Evolutionary conservation across 139 green algal genomes (phyloP), one percentile per base, ranked within the genome.

Genomic region (Coelastrella sp.): DNA sequence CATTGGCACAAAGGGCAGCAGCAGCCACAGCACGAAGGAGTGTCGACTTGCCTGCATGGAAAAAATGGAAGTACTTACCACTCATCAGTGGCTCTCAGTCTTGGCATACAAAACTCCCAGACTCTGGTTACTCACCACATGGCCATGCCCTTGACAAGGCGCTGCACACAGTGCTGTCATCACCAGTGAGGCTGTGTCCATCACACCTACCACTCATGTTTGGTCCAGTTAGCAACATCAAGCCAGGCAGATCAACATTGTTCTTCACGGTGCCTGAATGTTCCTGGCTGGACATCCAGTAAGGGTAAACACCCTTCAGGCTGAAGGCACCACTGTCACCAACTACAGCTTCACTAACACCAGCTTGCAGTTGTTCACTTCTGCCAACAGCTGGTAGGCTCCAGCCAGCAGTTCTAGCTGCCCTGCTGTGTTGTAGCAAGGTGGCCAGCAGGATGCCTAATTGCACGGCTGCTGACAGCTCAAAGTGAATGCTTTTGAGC

Each of bases 21-120:
- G 96, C 94, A 25, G 84, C 89, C 2, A 94, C 74, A 1, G 84
- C 89, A 23, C 97, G 94, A 51, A 98, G 90, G 15, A 98, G 79
- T 0, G 96, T 99, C 41, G 90, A 96, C 89, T 99, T 99, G 83
- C 66, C 96, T 85, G 88, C 64, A 48, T n/a, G n/a, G n/a, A n/a
- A n/a, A n/a, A n/a, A n/a, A n/a, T n/a, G n/a, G n/a, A n/a, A n/a
- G n/a, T n/a, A n/a, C n/a, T n/a, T n/a, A n/a, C n/a, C n/a, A n/a
- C n/a, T n/a, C n/a, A n/a, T n/a, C n/a, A n/a, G n/a, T n/a, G n/a
- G n/a, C n/a, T n/a, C n/a, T n/a, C n/a, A n/a, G n/a, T n/a, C n/a
- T n/a, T n/a, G n/a, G n/a, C n/a, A n/a, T n/a, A n/a, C n/a, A n/a
- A n/a, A n/a, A n/a, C n/a, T n/a, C n/a, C n/a, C n/a, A n/a, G n/a